Evolutionary conservation across 345 rosid genomes (phyloP), one percentile per base, ranked within the genome.

Genomic region (Salix dunnii): DNA sequence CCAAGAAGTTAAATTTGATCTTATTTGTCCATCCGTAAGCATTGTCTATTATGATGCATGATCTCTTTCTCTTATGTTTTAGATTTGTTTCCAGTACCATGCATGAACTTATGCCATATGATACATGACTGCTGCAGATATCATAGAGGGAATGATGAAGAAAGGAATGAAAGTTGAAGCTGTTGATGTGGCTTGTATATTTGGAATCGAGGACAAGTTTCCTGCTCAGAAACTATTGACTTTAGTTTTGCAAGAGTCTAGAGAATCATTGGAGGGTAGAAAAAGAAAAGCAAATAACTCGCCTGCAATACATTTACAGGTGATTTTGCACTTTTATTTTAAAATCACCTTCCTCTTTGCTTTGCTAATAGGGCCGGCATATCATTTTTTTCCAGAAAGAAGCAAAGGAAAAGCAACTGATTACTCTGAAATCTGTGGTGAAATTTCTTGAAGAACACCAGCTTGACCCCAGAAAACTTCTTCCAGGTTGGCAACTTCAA

Each of bases 151-250:
- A 80, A 81, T 84, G 89, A 83, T 82, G 81, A 89, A 81, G 85
- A 84, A 75, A 66, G 87, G 89, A 66, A 78, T 80, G 86, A 84
- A 81, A 77, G 71, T 87, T n/a, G 87, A 91, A 75, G 94, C 97
- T 72, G 83, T 89, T 67, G 92, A 91, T 77, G 70, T 89, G 71
- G 87, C 87, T 66, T 78, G 71, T 53, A 79, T 82, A 74, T 90
- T 94, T 42, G 88, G 70, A 58, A 62, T 91, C 69, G 94, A 87
- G 77, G 90, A 87, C 49, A 87, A 74, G 82, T 86, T 86, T 79
- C 81, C 94, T 36, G 88, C 91, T 73, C 78, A 82, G 70, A 76
- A 79, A 67, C 67, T 93, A 74, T 79, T 94, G 82, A 84, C 69
- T 74, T 71, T 87, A 43, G 82, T 85, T 80, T 75, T 94, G 73